Evolutionary conservation across 176 grass and related monocot genomes (phyloP).

Genomic region (Cenchrus fungigraminus): DNA sequence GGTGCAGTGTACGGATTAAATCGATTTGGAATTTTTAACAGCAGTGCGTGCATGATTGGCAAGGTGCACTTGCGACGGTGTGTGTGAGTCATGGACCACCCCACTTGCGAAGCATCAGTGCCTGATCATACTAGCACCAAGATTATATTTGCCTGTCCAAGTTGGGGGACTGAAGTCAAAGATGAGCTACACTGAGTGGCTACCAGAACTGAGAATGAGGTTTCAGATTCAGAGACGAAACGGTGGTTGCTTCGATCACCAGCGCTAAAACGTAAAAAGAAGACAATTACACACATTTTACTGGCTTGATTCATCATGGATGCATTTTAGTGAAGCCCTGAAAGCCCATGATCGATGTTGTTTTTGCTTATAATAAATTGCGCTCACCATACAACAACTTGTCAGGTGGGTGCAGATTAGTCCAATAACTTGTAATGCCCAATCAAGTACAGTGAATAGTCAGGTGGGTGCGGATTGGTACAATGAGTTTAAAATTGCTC

Average conservation of each 20-base stretch:
- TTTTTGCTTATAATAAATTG: background rate
- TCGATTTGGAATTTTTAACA: background rate
- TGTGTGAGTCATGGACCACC: background rate
- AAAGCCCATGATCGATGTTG: background rate
- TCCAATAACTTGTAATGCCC: too few species aligned
- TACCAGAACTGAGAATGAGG: background rate
- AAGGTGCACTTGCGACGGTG: background rate
- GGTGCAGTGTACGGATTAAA: background rate
- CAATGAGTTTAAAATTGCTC: too few species aligned
- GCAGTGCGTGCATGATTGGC: constrained; percentile 3
- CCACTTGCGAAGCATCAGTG: background rate
- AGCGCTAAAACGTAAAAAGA: background rate
- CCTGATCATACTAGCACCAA: background rate
- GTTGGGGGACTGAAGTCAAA: background rate
- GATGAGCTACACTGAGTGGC: background rate
- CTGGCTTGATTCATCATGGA: background rate
- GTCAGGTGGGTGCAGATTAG: too few species aligned
- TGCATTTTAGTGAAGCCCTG: background rate
- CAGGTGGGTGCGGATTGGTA: too few species aligned
- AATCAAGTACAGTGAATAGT: too few species aligned
- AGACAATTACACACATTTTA: background rate
- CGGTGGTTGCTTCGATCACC: background rate
- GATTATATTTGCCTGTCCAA: background rate
- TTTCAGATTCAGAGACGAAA: background rate
- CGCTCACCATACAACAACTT: too few species aligned